Evolutionary conservation across 352 stramenopile species (phyloP), one percentile per base, ranked within the genome.

Genomic region (Globisporangium lucens): DNA sequence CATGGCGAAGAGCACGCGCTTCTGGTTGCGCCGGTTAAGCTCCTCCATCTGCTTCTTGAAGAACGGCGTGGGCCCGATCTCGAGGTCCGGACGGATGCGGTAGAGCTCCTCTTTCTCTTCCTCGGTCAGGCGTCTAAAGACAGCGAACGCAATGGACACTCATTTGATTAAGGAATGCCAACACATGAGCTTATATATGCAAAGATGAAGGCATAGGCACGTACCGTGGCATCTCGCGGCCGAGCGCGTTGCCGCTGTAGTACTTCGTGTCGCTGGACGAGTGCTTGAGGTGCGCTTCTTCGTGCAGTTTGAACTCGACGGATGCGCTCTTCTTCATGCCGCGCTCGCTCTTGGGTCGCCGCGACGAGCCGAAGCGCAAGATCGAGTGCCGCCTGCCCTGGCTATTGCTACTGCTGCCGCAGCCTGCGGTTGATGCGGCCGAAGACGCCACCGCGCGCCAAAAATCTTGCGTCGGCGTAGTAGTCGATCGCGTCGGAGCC

Each of bases 101-200:
- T 95, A 95, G 41, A 95, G 77, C 62, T 90, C 88, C 53, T 85
- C 80, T 68, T 90, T 92, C 70, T 95, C 88, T 75, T 92, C 83
- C 20, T 82, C 70, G 20, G 88, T 94, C 59, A 95, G 65, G 13
- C 88, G 78, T 47, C 86, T 91, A 59, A 27, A 30, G 29, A 20
- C 8, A 67, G n/a, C 38, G 38, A 20, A 47, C 13, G 41, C 41
- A 49, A 49, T 49, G 15, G 15, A 49, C 41, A 10, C 8, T 1
- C 9, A 22, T 49, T 9, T 22, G 41, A 49, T 4, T 49, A 49
- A 2, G 41, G 41, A 49, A 43, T 43, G 10, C 36, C 36, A 43
- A 17, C 41, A 49, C 41, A 49, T 9, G n/a, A 49, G 41, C 36
- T 3, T 6, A 47, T 24, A 15, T 58, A 47, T 9, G 4, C 4